Evolutionary conservation across 371 early-diverging fungal species (phyloP), one percentile per base, ranked within the genome.

Genomic region (Mortierella sp.): DNA sequence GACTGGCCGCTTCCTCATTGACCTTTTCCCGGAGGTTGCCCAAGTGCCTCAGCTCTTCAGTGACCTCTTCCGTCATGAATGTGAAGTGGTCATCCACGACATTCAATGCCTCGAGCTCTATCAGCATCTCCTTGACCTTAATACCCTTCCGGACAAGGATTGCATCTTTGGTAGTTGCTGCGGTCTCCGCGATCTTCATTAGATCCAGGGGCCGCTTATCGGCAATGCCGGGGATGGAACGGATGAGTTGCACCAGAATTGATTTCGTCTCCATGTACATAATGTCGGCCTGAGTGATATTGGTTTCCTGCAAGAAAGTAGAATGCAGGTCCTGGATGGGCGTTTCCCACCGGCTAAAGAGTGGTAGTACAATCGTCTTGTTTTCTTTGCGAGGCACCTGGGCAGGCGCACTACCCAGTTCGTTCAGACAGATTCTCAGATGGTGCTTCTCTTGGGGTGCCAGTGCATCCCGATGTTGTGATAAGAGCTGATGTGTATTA

Each of bases 251-350:
- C 5, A 97, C 96, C 79, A 94, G 90, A 11, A 95, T 88, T 1
- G 97, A 91, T 71, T 97, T 97, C 26, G 97, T 92, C 78, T 97
- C 97, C 89, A 96, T 94, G 70, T 95, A 97, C 78, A 96, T 83
- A 54, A 96, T 92, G 61, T 97, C 98, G 63, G 91, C 92, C 72
- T 94, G 92, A 24, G 96, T 95, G 43, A 96, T 87, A 55, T 92
- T 92, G 59, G 91, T 92, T 76, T 95, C 95, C 8, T 93, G 90
- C 73, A 93, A 89, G 32, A 83, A 80, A 14, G 83, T 81, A 8
- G 85, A 84, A 34, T 64, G 72, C 56, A 85, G 79, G 83, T 88
- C 89, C 84, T 92, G 90, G 68, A 94, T 95, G 21, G 95, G 92
- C 15, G 91, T 93, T 64, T 96, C 97, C 96, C 96, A 97, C 4